phyloP scores from a whole-genome alignment of 495 filamentous ascomycete species.

The Sabuloglossum arenarium region DNA sequence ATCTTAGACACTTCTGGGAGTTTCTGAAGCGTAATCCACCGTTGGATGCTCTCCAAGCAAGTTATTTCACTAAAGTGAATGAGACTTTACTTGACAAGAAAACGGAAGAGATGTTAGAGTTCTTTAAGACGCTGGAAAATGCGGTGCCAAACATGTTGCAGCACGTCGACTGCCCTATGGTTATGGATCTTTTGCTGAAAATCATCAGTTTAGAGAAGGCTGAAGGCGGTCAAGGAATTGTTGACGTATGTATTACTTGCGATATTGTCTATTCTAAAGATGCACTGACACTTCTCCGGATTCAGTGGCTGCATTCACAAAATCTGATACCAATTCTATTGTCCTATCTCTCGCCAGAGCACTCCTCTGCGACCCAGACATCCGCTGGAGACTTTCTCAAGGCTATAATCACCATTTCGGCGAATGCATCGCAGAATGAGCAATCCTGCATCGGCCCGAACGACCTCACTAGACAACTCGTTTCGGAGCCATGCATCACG shows the following conservation, averaged over 20 bases:
- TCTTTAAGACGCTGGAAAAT: slow-evolving; percentile 63
- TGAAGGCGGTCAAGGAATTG: slow-evolving; percentile 78
- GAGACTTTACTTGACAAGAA: slow-evolving; percentile 92
- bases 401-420: slow-evolving; percentile 96
- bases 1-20: slow-evolving; percentile 71
- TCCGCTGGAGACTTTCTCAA: slow-evolving; percentile 97
- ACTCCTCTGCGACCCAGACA: slow-evolving; percentile 73
- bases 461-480: slow-evolving; percentile 83
- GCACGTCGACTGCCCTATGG: slow-evolving; percentile 93
- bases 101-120: slow-evolving; percentile 83
- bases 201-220: slow-evolving; percentile 93
- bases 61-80: slow-evolving; percentile 98
- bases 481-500: slow-evolving; percentile 70
- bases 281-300: neutral
- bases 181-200: slow-evolving; percentile 95
- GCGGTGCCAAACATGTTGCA: slow-evolving; percentile 70
- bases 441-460: slow-evolving; percentile 96
- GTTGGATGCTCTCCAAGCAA: slow-evolving; percentile 78
- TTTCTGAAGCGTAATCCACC: slow-evolving; percentile 64
- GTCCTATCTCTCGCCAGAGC: slow-evolving; percentile 64
- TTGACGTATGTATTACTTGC: slow-evolving; percentile 48
- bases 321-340: slow-evolving; percentile 76
- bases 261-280: neutral
- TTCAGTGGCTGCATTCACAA: slow-evolving; percentile 80
- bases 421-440: slow-evolving; percentile 93